Percentiles rank a stretch among this genome's conserved stretches.
Evolutionary conservation across 2,329 filamentous ascomycete genomes (phyloP).

Genomic region (Dissoconium aciculare): DNA sequence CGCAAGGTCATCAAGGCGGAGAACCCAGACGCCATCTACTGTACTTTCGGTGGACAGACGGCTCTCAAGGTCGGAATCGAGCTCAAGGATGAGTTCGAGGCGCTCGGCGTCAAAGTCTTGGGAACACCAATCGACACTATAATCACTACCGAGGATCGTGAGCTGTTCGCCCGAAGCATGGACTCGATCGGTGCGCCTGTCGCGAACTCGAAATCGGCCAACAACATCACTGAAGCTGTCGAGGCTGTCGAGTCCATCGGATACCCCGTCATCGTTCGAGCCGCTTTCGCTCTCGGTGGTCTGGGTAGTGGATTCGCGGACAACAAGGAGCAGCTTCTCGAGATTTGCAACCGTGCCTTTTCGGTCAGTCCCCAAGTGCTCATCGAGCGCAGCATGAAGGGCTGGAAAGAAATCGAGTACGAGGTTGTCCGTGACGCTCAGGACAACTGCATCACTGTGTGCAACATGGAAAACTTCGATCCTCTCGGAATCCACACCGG

Average conservation of each 20-base stretch:
- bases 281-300: slow-evolving; percentile 88
- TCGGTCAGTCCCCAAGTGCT: slow-evolving; percentile 90
- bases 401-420: slow-evolving; percentile 99
- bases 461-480: slow-evolving; percentile 99
- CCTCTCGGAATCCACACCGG: slow-evolving; percentile 95
- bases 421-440: slow-evolving; percentile 90
- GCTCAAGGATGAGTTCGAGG: slow-evolving; percentile 92
- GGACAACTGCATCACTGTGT: slow-evolving; percentile 98
- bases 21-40: slow-evolving; percentile 89
- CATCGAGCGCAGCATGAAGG: slow-evolving; percentile 97
- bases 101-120: slow-evolving; percentile 80
- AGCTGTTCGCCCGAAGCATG: slow-evolving; percentile 95
- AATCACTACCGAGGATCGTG: slow-evolving; percentile 95
- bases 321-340: slow-evolving; percentile 64
- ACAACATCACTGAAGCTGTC: slow-evolving; percentile 74
- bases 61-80: slow-evolving; percentile 94
- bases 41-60: slow-evolving; percentile 94
- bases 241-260: slow-evolving; percentile 79
- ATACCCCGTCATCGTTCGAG: slow-evolving; percentile 92
- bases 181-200: slow-evolving; percentile 96
- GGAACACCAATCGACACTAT: slow-evolving; percentile 96
- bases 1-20: slow-evolving; percentile 95
- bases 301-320: slow-evolving; percentile 92
- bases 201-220: slow-evolving; percentile 90
- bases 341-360: slow-evolving; percentile 88